Percentiles rank a stretch among this genome's conserved stretches.
phyloP scores from a whole-genome alignment of 2,329 filamentous ascomycete genomes.

The Knoxdaviesia capensis region DNA sequence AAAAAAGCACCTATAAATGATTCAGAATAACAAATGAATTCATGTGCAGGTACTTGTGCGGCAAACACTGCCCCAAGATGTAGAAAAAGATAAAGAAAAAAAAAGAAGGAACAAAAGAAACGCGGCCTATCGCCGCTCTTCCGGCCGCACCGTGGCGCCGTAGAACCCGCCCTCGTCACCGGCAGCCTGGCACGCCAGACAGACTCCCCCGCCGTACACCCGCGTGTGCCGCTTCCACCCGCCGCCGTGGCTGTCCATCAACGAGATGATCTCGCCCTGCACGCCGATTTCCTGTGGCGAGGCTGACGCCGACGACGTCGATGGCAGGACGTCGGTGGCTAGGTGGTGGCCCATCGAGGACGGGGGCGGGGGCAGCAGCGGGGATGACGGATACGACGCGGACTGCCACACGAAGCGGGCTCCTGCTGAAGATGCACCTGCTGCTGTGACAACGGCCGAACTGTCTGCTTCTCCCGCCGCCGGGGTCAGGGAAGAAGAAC shows the following conservation, averaged over 20 bases:
- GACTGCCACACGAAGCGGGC: conserved; percentile 9
- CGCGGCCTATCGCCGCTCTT: conserved; percentile 22
- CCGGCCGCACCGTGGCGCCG: conserved; percentile 29
- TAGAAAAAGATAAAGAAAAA: too few species aligned
- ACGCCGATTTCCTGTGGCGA: conserved; percentile 18
- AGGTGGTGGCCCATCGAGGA: conserved; percentile 11
- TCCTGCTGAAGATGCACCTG: too few species aligned
- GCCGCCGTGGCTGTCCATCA: conserved; percentile 23
- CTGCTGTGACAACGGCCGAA: too few species aligned
- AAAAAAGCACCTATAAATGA: not conserved
- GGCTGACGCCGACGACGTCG: too few species aligned
- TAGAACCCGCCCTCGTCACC: conserved; percentile 29
- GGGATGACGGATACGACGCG: conserved; percentile 28
- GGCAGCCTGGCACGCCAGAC: conserved; percentile 31
- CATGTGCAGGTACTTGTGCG: too few species aligned
- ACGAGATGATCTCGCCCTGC: conserved; percentile 28
- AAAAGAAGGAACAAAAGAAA: not conserved
- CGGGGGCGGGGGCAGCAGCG: conserved; percentile 26
- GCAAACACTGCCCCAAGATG: too few species aligned
- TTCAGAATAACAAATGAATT: not conserved
- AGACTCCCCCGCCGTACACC: conserved; percentile 37
- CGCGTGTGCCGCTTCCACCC: conserved; percentile 37
- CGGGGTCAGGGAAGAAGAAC: too few species aligned
- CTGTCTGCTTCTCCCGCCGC: too few species aligned
- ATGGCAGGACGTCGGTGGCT: conserved; percentile 10